Evolutionary conservation across 1,284 basidiomycete genomes (phyloP), one percentile per base, ranked within the genome.

Genomic region (Irpex sp.): DNA sequence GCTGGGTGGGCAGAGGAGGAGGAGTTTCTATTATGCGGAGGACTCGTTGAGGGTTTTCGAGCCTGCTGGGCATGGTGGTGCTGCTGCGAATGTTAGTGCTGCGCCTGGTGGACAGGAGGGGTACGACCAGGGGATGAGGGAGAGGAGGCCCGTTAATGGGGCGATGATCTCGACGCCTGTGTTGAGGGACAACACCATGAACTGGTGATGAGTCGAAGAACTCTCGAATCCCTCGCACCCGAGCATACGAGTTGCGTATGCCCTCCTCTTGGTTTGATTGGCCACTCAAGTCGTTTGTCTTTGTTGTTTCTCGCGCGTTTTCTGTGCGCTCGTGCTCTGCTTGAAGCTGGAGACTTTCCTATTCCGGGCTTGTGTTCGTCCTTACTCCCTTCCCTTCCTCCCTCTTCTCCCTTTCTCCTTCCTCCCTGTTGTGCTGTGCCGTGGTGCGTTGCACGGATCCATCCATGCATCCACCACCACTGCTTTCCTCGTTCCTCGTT

Each of bases 1-100:
- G 64, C 74, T 91, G 2, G 90, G 90, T 26, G 88, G 85, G 6
- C 83, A 85, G 73, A 79, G 91, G 59, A 77, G 91, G 60, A 75
- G 90, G 62, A 91, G 88, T 68, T 93, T 92, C 79, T 93, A 93
- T 75, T 93, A 85, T 72, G 91, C 91, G 2, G 91, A 92, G 76
- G 91, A 93, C 73, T 88, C 86, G 66, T 74, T 93, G 72, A 78
- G 88, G 40, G 88, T 87, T 2, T 85, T 74, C 69, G 63, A 60
- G 19, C 26, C 26, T 26, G 51, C 13, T 19, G 19, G 51, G 11
- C 51, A 52, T 9, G 63, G 62, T 17, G 52, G 49, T 17, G 58
- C 65, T 26, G 62, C 62, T 1, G 67, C 66, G 47, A 65, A 64
- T 15, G 34, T n/a, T 2, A 56, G 13, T 15, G 66, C 59, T 71